Evolutionary conservation across 768 basidiomycete genomes (phyloP), one percentile per base, ranked within the genome.

Genomic region (Hydnum rufescens): DNA sequence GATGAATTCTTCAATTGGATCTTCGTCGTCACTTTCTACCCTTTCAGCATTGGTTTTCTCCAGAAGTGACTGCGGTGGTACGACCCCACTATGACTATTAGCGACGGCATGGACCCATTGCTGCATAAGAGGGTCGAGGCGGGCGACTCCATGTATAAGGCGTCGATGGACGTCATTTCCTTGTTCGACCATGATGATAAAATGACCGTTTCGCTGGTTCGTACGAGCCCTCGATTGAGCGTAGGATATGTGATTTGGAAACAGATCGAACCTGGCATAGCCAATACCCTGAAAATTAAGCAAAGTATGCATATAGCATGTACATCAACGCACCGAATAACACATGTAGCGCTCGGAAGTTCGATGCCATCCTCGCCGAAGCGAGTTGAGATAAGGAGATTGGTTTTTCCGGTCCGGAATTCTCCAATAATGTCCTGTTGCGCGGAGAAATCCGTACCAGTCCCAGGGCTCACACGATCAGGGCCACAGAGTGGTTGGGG

Each of bases 131-230:
- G 67, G 61, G 51, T 69, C 65, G 8, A 66, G 56, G 31, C 65
- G 66, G 4, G 69, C 68, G 13, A 70, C 65, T 28, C 62, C 66
- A 25, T 70, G 65, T n/a, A 83, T 52, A 32, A 72, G 67, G 42
- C 69, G 73, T 23, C 71, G 72, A 57, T 81, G 77, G 13, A 61
- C 57, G 54, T 74, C 72, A 55, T 76, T 77, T 3, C 68, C 71
- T 55, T 70, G 67, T 60, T 83, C 76, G 22, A 72, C 69, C 72
- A 85, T 73, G 59, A 81, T 72, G 4, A 84, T 63, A 39, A 81
- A 58, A 59, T 75, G 72, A 54, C 75, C 70, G 53, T 70, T 67
- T 39, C 67, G 64, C 4, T 71, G 71, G 44, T 67, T 60, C 36
- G 74, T 67, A 30, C 68, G 67, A 29, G 73, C 69, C 29, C 73